A percentile compares a stretch with the other conserved stretches of the same genome.
Conservation (phyloP, 768 basidiomycete genomes). For the Grammothele lineata region DNA sequence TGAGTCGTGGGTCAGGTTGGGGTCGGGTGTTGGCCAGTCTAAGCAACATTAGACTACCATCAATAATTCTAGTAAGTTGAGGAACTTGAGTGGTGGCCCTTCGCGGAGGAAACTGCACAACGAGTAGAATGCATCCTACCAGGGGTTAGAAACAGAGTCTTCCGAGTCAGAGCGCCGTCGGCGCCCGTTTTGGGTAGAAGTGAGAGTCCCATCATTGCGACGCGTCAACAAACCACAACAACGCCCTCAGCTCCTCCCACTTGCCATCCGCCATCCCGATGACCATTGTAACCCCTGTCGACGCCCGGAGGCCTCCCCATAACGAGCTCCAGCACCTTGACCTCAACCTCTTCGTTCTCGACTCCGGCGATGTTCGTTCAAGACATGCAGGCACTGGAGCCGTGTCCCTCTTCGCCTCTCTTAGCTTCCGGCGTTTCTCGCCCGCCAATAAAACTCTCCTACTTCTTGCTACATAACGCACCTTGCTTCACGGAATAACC, state of each 20-base stretch:
- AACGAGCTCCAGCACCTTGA: slow-evolving; percentile 90
- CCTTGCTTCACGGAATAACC: slow-evolving; percentile 85
- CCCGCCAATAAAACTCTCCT: slow-evolving; percentile 74
- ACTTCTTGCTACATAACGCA: slow-evolving; percentile 94
- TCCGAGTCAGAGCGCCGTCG: too few species aligned
- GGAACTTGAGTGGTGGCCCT: too few species aligned
- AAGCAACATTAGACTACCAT: too few species aligned
- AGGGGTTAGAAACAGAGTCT: too few species aligned
- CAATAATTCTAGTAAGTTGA: too few species aligned
- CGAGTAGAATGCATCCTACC: too few species aligned
- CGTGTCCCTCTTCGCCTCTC: slow-evolving; percentile 87
- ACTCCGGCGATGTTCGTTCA: slow-evolving; percentile 70
- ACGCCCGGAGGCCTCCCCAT: slow-evolving; percentile 39
- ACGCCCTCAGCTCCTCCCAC: slow-evolving; percentile 3
- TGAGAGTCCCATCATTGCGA: too few species aligned
- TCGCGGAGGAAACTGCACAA: too few species aligned
- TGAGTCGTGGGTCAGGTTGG: too few species aligned
- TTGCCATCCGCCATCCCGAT: neutral
- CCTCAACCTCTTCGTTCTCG: slow-evolving; percentile 74
- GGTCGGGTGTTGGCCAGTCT: too few species aligned
- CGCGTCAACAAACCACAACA: slow-evolving; percentile 9
- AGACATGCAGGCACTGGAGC: slow-evolving; percentile 97
- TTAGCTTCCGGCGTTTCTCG: slow-evolving; percentile 84
- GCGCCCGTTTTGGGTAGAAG: too few species aligned
- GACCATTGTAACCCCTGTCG: neutral